Conservation (phyloP, 805 yeast genomes). For the Metschnikowia shivogae region DNA sequence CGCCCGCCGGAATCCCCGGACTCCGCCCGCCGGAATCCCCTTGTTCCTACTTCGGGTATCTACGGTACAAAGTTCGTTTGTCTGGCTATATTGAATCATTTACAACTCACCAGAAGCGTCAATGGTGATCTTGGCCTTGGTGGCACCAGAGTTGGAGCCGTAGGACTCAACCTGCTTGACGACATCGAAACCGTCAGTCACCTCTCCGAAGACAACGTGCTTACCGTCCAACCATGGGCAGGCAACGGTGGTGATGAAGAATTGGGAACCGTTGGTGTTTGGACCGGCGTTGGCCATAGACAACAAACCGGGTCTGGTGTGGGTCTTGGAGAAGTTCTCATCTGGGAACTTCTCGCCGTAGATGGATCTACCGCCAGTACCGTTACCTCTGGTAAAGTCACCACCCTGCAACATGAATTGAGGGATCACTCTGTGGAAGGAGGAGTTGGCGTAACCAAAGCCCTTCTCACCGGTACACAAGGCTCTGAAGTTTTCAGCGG, state of each 20-base stretch:
- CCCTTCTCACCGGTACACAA: slow-evolving; percentile 94
- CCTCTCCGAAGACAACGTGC: slow-evolving; percentile 95
- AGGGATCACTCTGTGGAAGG: slow-evolving; percentile 97
- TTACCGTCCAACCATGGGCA: slow-evolving; percentile 90
- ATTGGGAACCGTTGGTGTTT: slow-evolving; percentile 97
- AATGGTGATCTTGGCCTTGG: slow-evolving; percentile 60
- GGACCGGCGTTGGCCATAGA: slow-evolving; percentile 99
- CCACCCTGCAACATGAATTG: slow-evolving; percentile 95
- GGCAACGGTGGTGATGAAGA: slow-evolving; percentile 88
- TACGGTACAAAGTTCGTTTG: background rate
- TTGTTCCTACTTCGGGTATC: too few species aligned
- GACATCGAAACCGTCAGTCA: slow-evolving; percentile 76
- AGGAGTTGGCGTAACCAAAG: slow-evolving; percentile 77
- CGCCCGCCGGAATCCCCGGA: too few species aligned
- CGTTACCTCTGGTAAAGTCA: slow-evolving; percentile 71
- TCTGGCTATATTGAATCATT: slow-evolving; percentile 11
- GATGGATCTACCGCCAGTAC: slow-evolving; percentile 90
- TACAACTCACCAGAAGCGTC: slow-evolving; percentile 60
- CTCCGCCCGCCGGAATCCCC: too few species aligned
- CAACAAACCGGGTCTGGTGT: slow-evolving; percentile 80
- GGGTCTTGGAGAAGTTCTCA: slow-evolving; percentile 75
- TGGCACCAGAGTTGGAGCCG: slow-evolving; percentile 66
- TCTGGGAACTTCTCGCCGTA: slow-evolving; percentile 85
- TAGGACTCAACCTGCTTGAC: slow-evolving; percentile 77
- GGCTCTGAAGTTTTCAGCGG: slow-evolving; percentile 94